Evolutionary conservation across 495 filamentous ascomycete species (phyloP), one percentile per base, ranked within the genome.

Genomic region (Podospora sp.): DNA sequence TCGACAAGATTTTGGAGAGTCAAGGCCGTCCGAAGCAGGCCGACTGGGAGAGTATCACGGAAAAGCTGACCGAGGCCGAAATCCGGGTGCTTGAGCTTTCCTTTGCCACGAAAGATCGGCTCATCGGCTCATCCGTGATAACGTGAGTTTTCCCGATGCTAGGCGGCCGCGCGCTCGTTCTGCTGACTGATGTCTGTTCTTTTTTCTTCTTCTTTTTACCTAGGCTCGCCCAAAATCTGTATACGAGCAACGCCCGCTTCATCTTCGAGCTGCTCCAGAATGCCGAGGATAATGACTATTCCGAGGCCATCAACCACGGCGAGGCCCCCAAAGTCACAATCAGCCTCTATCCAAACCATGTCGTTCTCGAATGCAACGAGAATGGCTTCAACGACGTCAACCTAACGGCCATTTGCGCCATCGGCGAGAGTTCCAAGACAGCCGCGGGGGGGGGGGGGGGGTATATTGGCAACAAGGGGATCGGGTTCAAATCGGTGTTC

Each of bases 401-500:
- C 68, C 64, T 83, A 8, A 18, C 26, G 25, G 77, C 77, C 14
- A 77, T 84, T 58, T 83, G 79, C 66, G 35, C 55, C 18, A 64
- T 79, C 24, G 75, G 75, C 0, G 26, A 76, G 36, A 83, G 80
- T 63, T 77, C 78, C 27, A 85, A 85, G 63, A n/a, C n/a, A n/a
- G n/a, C n/a, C n/a, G n/a, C n/a, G n/a, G 69, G 68, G 0, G 69
- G 65, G 7, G 59, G 70, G 9, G 71, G 74, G 58, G 78, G 78
- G 1, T 84, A 83, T 63, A 81, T 83, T 70, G 83, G 83, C 3
- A 80, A 81, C 59, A 85, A 85, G 60, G 81, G 81, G 0, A 82
- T 85, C 25, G 83, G 84, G 0, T 85, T 86, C 72, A 85, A 85
- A 64, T 84, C 82, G 0, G 80, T 85, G 0, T 86, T 86, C 68